Percentiles rank a stretch among this genome's conserved stretches.
These are phyloP conservation scores for Phragmites australis DNA, from an alignment of 176 grass and related monocot species.

Conservation along the genomic window DNA sequence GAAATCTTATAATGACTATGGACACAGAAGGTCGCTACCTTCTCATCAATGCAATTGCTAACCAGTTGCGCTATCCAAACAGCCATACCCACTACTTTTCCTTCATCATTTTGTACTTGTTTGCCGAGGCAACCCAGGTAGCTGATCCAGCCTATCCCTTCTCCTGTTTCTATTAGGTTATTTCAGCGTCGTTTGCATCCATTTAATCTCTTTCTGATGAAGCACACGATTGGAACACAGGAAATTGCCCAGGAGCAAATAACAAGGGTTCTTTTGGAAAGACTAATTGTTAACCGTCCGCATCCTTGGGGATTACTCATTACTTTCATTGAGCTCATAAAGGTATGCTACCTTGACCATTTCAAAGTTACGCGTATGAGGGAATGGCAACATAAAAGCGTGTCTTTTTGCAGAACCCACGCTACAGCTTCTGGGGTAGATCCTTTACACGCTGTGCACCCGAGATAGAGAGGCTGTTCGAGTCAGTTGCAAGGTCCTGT, in stretches of 20 bases:
- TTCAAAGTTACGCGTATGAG: background rate
- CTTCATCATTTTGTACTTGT: conserved; percentile 91
- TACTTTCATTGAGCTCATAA: conserved; percentile 97
- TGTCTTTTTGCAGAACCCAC: conserved; percentile 62
- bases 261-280: conserved; percentile 89
- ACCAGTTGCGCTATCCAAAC: conserved; percentile 91
- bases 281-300: conserved; percentile 86
- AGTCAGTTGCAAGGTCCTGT: conserved; percentile 88
- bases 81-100: conserved; percentile 97
- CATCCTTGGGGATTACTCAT: conserved; percentile 96
- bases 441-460: conserved; percentile 75
- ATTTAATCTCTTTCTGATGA: conserved; percentile 10
- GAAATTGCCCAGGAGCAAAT: conserved; percentile 97
- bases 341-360: conserved; percentile 47
- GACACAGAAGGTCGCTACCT: conserved; percentile 89
- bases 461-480: conserved; percentile 88
- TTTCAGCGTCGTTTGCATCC: background rate
- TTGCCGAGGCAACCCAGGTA: conserved; percentile 79
- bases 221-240: conserved; percentile 36
- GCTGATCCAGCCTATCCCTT: background rate
- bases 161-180: background rate
- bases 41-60: conserved; percentile 86
- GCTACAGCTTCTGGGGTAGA: conserved; percentile 87
- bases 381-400: background rate
- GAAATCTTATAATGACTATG: conserved; percentile 81